Evolutionary conservation across 1,284 basidiomycete genomes (phyloP).

Genomic region (Cystobasidium sp.): DNA sequence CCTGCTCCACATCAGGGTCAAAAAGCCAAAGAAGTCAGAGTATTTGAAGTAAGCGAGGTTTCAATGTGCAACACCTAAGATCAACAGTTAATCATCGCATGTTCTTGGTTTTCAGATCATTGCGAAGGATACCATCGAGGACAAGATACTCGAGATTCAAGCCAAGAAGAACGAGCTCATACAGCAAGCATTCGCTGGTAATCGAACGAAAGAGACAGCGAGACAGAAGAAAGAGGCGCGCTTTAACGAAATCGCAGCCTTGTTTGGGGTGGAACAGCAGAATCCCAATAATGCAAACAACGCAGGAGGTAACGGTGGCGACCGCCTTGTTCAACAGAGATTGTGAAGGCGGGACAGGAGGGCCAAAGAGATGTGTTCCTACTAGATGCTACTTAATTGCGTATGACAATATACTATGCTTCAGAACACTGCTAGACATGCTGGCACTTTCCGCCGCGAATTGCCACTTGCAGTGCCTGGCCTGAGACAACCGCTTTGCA

Average conservation of each 20-base stretch:
- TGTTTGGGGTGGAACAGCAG: constrained; percentile 29
- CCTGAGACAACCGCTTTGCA: no score
- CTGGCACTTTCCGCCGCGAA: no score
- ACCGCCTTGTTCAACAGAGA: constrained; percentile 21
- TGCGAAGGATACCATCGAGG: constrained; percentile 54
- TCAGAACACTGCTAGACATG: no score
- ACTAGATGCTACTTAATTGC: no score
- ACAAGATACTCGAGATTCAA: constrained; percentile 54
- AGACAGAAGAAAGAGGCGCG: constrained; percentile 42
- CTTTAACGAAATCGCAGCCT: constrained; percentile 26
- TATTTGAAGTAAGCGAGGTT: constrained; percentile 38
- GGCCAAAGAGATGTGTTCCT: no score
- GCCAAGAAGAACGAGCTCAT: constrained; percentile 53
- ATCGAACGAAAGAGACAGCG: constrained; percentile 27
- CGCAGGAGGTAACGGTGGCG: neutral
- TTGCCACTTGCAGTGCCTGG: no score
- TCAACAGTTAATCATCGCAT: neutral
- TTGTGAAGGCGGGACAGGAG: neutral
- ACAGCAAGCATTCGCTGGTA: constrained; percentile 47
- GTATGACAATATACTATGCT: no score
- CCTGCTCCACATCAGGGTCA: constrained; percentile 6
- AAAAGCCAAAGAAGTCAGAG: constrained; percentile 39
- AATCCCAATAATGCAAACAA: neutral
- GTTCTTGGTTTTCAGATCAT: constrained; percentile 53
- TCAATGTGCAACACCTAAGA: no score